Evolutionary conservation across 78 protist genomes (phyloP), one percentile per base, ranked within the genome.

Genomic region (Dictyostelium discoideum): DNA sequence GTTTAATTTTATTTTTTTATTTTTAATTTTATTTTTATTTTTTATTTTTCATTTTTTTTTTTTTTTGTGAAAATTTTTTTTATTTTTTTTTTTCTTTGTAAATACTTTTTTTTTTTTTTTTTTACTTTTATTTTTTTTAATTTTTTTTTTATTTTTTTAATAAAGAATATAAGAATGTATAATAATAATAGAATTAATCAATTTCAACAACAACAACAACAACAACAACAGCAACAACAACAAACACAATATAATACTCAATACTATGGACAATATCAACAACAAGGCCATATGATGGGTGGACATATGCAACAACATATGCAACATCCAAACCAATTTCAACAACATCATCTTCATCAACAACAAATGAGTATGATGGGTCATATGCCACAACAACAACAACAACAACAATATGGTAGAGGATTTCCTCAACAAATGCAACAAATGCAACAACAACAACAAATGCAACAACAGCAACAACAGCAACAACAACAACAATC

Each of bases 161-260:
- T 2, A 42, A 5, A 42, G 3, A 42, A 60, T 18, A 57, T 20
- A 60, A 20, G 9, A 20, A 69, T 69, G 77, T 69, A 69, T 24
- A 69, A 69, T 26, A 69, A 69, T 29, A 69, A 69, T 26, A 69
- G 77, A 69, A 69, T 69, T 69, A 69, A 69, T 26, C 77, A 69
- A 69, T 69, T 69, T 69, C 77, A 69, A 69, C 77, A 69, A 26
- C 77, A 69, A 10, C 77, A 69, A 26, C 77, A 65, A 65, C 74
- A 65, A 11, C 39, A 69, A 69, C 77, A 67, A 67, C 37, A 63
- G 14, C 76, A 67, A 67, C 76, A 67, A 67, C 39, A 69, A 69
- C 77, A 67, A 67, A 20, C 69, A 3, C 69, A 60, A 60, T 60
- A 60, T 60, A 60, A 60, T 20, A 60, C n/a, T 20, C 76, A 67